Evolutionary conservation across 768 basidiomycete species (phyloP).

Genomic region (Scleroderma bovista): DNA sequence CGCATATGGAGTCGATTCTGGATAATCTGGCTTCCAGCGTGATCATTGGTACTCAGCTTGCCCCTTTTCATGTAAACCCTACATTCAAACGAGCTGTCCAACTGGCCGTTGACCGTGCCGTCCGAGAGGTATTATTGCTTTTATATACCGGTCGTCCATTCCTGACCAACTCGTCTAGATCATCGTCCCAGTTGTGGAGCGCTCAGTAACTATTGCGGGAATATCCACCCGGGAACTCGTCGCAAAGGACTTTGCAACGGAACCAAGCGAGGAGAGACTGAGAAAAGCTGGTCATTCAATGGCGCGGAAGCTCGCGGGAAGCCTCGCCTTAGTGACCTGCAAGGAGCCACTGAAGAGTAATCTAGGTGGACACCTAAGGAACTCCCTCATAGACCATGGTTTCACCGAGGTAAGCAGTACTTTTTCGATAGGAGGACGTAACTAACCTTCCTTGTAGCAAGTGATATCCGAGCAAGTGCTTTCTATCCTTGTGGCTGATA

Average conservation of each 20-base stretch:
- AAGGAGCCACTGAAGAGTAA: conserved; percentile 95
- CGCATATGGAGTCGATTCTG: conserved; percentile 80
- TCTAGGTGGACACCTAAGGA: conserved; percentile 83
- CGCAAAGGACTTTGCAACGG: conserved; percentile 92
- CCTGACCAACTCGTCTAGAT: conserved; percentile 45
- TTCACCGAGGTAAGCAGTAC: conserved; percentile 66
- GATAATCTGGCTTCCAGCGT: conserved; percentile 64
- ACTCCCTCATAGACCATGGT: conserved; percentile 77
- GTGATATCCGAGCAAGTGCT: conserved; percentile 79
- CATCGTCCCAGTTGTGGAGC: conserved; percentile 94
- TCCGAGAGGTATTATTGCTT: conserved; percentile 67
- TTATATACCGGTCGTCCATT: background rate
- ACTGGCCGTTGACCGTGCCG: conserved; percentile 87
- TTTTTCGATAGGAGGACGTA: background rate
- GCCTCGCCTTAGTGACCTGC: conserved; percentile 94
- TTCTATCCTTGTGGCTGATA: conserved; percentile 79
- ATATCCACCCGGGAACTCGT: conserved; percentile 96
- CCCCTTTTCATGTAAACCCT: conserved; percentile 69
- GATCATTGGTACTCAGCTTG: conserved; percentile 71
- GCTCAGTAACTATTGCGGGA: conserved; percentile 96
- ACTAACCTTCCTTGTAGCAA: conserved; percentile 35
- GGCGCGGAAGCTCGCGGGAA: conserved; percentile 96
- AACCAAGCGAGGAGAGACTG: conserved; percentile 84
- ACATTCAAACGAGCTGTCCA: conserved; percentile 88
- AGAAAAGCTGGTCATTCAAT: conserved; percentile 90